Conservation (phyloP, 495 filamentous ascomycete species). For the Lasiosphaeria miniovina region DNA sequence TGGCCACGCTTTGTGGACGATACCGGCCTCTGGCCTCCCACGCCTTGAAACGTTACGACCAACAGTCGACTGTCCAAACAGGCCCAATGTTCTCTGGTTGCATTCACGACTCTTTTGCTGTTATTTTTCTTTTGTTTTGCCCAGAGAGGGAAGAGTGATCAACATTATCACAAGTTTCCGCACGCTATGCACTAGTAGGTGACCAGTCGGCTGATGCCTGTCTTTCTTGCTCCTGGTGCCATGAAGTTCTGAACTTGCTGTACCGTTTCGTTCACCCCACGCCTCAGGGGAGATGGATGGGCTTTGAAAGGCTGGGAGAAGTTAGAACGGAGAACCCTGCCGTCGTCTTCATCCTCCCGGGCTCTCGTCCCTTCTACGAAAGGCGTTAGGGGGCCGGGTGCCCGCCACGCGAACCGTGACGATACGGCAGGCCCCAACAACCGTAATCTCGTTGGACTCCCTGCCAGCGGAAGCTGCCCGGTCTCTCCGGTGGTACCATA, state of each 20-base stretch:
- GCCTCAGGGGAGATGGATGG: background rate
- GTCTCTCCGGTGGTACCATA: constrained; percentile 2
- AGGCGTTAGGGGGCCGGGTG: constrained; percentile 11
- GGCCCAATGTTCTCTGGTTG: background rate
- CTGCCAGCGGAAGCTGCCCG: constrained; percentile 6
- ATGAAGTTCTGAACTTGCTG: background rate
- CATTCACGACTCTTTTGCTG: too few species aligned
- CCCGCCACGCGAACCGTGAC: constrained; percentile 3
- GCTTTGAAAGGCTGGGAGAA: background rate
- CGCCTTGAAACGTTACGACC: constrained; percentile 10
- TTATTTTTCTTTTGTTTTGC: too few species aligned
- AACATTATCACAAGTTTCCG: too few species aligned
- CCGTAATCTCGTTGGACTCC: background rate
- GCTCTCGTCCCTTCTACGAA: constrained; percentile 11
- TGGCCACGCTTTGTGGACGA: constrained; percentile 16
- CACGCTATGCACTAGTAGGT: too few species aligned
- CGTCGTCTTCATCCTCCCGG: background rate
- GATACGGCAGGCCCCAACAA: constrained; percentile 2
- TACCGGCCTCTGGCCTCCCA: constrained; percentile 15
- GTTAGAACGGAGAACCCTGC: background rate
- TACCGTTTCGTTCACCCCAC: background rate
- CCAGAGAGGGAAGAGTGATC: too few species aligned
- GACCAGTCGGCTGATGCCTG: too few species aligned
- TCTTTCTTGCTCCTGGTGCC: background rate
- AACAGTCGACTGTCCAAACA: constrained; percentile 2